phyloP scores from a whole-genome alignment of 2,329 filamentous ascomycete species.

The Aspergillus sp. region DNA sequence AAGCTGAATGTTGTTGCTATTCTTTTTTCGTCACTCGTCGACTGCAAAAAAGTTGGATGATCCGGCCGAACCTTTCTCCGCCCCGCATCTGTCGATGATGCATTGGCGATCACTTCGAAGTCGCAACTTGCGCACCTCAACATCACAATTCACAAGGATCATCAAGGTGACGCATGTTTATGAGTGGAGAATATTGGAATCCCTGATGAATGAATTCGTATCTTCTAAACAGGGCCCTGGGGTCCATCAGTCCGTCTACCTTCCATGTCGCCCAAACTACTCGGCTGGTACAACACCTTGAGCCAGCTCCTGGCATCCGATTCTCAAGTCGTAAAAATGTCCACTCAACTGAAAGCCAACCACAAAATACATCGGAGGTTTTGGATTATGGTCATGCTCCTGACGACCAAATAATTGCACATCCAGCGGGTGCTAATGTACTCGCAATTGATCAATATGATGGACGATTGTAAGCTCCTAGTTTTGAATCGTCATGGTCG shows the following conservation, averaged over 20 bases:
- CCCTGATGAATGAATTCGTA: conserved; percentile 68
- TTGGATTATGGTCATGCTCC: conserved; percentile 4
- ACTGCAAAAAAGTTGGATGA: background rate
- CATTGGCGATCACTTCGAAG: too few relatives aligned
- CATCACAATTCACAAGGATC: too few relatives aligned
- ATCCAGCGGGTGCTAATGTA: conserved; percentile 73
- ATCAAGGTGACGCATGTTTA: background rate
- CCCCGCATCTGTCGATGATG: background rate
- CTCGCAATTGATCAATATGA: conserved; percentile 79
- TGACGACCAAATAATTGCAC: conserved; percentile 47
- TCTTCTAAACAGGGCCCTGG: conserved; percentile 70
- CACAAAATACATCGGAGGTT: conserved; percentile 8
- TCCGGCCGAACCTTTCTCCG: conserved; percentile 17
- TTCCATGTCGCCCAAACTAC: conserved; percentile 64
- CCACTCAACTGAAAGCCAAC: conserved; percentile 2
- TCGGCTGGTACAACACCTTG: conserved; percentile 64
- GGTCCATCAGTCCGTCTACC: conserved; percentile 58
- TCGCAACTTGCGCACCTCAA: too few relatives aligned
- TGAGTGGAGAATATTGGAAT: background rate
- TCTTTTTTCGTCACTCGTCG: background rate
- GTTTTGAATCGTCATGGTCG: background rate
- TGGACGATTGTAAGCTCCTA: conserved; percentile 58
- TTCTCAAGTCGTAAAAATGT: conserved; percentile 58
- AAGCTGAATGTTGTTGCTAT: background rate
- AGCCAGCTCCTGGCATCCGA: conserved; percentile 60